phyloP scores from a whole-genome alignment of 192 early-diverging fungal species.

The Podila verticillata region DNA sequence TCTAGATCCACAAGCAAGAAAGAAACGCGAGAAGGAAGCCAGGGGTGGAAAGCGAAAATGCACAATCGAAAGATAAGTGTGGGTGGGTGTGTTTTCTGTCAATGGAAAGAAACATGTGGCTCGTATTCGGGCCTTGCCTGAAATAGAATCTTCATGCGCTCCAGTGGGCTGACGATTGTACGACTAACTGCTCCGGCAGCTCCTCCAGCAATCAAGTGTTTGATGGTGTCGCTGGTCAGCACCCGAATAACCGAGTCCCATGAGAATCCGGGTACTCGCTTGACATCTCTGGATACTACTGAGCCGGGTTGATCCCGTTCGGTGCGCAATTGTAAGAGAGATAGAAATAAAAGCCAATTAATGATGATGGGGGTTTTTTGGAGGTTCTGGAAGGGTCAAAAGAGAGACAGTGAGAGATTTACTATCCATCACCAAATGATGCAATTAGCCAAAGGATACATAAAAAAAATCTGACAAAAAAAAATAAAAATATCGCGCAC shows the following conservation, averaged over 20 bases:
- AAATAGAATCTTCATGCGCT: constrained; percentile 89
- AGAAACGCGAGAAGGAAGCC: background rate
- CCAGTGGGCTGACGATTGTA: constrained; percentile 82
- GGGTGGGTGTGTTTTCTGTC: no score
- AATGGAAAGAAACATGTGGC: background rate
- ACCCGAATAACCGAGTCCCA: constrained; percentile 8
- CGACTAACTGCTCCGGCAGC: constrained; percentile 81
- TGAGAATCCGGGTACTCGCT: background rate
- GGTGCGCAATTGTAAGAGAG: no score
- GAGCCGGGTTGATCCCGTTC: no score
- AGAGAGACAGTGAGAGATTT: no score
- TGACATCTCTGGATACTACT: background rate
- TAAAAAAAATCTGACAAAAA: constrained; percentile 3
- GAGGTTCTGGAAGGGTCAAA: no score
- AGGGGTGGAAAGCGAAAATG: no score
- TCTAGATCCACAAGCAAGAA: background rate
- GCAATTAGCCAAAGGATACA: background rate
- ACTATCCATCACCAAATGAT: background rate
- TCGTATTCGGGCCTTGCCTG: constrained; percentile 60
- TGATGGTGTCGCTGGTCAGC: constrained; percentile 67
- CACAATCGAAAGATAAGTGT: no score
- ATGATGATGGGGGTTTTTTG: background rate
- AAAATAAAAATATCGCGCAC: background rate
- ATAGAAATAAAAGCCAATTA: background rate
- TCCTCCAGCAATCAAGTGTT: constrained; percentile 81